These are phyloP conservation scores for Aspergillus sp. DNA, from an alignment of 2,329 filamentous ascomycete genomes.

Conservation along the genomic window DNA sequence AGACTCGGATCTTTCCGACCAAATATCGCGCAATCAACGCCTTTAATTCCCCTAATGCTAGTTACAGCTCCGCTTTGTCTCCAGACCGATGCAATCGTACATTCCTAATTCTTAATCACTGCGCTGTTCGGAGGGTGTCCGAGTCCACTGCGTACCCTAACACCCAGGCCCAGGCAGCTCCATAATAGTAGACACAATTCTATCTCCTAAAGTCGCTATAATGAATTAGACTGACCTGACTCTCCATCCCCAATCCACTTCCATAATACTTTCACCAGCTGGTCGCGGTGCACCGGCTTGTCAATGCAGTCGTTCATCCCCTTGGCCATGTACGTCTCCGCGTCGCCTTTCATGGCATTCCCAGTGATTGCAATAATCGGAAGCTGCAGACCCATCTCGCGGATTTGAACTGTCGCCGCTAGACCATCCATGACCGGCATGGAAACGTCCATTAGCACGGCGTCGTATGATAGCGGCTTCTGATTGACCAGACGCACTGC, in stretches of 20 bases:
- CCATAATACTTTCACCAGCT: constrained; percentile 46
- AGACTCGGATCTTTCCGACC: too few relatives aligned
- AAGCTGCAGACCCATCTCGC: constrained; percentile 37
- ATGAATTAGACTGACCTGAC: not conserved
- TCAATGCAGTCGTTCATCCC: constrained; percentile 59
- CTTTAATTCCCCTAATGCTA: too few relatives aligned
- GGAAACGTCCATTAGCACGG: constrained; percentile 50
- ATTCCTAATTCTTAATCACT: too few relatives aligned
- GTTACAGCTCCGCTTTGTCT: too few relatives aligned
- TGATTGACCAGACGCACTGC: constrained; percentile 45
- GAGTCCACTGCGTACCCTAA: too few relatives aligned
- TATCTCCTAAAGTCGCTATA: not conserved
- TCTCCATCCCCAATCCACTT: constrained; percentile 35
- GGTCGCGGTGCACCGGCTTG: constrained; percentile 55
- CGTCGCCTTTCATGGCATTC: constrained; percentile 57
- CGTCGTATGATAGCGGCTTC: constrained; percentile 44
- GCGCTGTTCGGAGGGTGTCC: too few relatives aligned
- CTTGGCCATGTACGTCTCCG: constrained; percentile 52
- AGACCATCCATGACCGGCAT: constrained; percentile 51
- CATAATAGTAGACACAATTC: too few relatives aligned
- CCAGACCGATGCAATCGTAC: too few relatives aligned
- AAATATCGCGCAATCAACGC: too few relatives aligned
- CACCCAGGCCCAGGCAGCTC: too few relatives aligned
- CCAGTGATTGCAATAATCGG: constrained; percentile 59
- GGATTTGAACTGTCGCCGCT: constrained; percentile 45